These are phyloP conservation scores for Russula earlei DNA, from an alignment of 768 basidiomycete species.

Conservation along the genomic window DNA sequence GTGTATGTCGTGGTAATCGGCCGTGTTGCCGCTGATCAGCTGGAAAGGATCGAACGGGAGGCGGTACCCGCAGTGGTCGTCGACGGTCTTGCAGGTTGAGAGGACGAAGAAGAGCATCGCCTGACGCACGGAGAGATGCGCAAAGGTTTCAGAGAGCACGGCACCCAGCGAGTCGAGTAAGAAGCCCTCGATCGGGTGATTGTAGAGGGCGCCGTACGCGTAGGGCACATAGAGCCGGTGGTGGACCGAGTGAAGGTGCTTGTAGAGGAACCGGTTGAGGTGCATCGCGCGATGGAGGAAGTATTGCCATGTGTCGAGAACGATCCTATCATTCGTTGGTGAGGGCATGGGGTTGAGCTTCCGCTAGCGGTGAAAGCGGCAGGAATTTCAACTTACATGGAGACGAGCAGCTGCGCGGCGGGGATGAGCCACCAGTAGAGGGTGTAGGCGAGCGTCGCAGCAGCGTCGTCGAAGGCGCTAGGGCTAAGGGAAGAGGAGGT, in stretches of 20 bases:
- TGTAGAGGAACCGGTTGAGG: constrained; percentile 82
- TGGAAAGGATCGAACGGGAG: constrained; percentile 92
- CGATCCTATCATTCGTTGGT: constrained; percentile 67
- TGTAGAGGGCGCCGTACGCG: constrained; percentile 94
- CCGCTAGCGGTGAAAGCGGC: not conserved
- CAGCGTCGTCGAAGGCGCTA: constrained; percentile 30
- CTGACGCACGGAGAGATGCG: constrained; percentile 71
- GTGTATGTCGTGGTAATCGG: constrained; percentile 97
- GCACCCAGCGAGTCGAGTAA: constrained; percentile 80
- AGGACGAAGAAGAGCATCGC: constrained; percentile 74
- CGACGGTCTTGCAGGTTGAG: constrained; percentile 86
- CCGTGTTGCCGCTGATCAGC: constrained; percentile 75
- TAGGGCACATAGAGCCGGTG: constrained; percentile 96
- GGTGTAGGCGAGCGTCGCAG: constrained; percentile 40
- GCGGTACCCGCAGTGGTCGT: constrained; percentile 89
- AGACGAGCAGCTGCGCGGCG: constrained; percentile 54
- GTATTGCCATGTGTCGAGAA: constrained; percentile 98
- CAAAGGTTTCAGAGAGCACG: constrained; percentile 57
- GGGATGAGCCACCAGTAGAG: constrained; percentile 95
- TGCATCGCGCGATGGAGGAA: constrained; percentile 92
- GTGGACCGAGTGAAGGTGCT: constrained; percentile 86
- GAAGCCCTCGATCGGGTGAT: constrained; percentile 93
- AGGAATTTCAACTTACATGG: constrained; percentile 59
- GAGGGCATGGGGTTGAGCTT: too few relatives aligned
- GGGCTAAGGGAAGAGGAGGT: constrained; percentile 8